A percentile compares a stretch with the other conserved stretches of the same genome.
Conservation (phyloP, 1,284 basidiomycete species). For the Exsudoporus floridanus region DNA sequence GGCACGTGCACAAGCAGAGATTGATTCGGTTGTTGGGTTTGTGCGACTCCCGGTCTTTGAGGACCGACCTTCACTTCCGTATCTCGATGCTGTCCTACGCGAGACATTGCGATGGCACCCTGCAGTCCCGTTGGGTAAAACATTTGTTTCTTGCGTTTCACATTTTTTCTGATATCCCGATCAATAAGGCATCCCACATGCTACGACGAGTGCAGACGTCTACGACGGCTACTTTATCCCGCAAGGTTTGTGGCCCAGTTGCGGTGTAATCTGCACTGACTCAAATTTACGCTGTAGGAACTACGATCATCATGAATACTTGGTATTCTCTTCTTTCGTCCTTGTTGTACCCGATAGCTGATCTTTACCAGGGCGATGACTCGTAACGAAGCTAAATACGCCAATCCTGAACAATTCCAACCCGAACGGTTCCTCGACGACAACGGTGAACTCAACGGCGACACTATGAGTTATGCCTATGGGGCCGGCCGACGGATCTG, state of each 20-base stretch:
- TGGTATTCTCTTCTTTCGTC: conserved; percentile 12
- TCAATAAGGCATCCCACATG: conserved; percentile 31
- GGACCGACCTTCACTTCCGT: conserved; percentile 30
- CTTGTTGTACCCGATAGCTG: neutral
- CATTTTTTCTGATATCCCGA: neutral
- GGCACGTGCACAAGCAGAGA: conserved; percentile 28
- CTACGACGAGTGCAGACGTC: conserved; percentile 26
- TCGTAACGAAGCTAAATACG: conserved; percentile 32
- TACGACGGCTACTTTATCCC: conserved; percentile 34
- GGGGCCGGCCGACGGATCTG: conserved; percentile 34
- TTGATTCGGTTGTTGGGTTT: conserved; percentile 28
- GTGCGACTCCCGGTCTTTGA: conserved; percentile 29
- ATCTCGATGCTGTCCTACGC: conserved; percentile 31
- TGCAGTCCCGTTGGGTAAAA: conserved; percentile 23
- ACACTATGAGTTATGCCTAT: conserved; percentile 21
- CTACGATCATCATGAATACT: conserved; percentile 31
- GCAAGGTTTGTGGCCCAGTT: conserved; percentile 22
- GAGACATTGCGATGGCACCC: conserved; percentile 35
- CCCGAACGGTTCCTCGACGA: conserved; percentile 30
- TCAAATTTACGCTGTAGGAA: conserved; percentile 15
- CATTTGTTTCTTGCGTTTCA: neutral
- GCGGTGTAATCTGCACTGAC: neutral
- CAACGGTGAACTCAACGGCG: conserved; percentile 23
- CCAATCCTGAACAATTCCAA: conserved; percentile 26
- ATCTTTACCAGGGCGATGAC: conserved; percentile 27